Evolutionary conservation across 2,329 filamentous ascomycete genomes (phyloP).

Genomic region (Metarhizium sp.): DNA sequence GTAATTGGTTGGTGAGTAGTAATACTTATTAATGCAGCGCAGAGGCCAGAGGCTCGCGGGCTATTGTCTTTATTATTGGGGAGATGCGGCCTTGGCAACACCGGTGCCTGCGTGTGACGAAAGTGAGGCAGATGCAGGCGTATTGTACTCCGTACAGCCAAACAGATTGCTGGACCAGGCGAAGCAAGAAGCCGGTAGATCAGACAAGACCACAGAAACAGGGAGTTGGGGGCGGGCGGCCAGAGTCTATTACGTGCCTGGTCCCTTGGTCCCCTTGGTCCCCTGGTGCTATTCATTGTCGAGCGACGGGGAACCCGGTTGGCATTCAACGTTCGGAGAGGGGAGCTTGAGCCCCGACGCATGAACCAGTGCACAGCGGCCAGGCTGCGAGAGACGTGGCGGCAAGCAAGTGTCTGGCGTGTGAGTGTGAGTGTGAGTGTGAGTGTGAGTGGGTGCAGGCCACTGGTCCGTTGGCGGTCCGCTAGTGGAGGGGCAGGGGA

Average conservation of each 20-base stretch:
- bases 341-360: neutral
- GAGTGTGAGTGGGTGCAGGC: no score
- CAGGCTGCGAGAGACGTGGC: neutral
- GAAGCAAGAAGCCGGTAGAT: neutral
- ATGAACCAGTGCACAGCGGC: slow-evolving; percentile 5
- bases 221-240: neutral
- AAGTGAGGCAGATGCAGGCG: neutral
- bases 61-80: neutral
- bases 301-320: neutral
- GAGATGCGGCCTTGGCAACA: neutral
- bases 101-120: neutral
- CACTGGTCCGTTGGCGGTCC: no score
- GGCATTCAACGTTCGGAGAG: neutral
- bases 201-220: neutral
- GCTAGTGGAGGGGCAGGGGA: no score
- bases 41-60: neutral
- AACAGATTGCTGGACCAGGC: neutral
- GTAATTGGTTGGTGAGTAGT: no score
- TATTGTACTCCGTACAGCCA: neutral
- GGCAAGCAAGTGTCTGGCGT: neutral
- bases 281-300: no score
- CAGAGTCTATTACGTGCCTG: neutral
- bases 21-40: no score
- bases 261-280: no score
- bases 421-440: no score